Evolutionary conservation across 1,284 basidiomycete species (phyloP), one percentile per base, ranked within the genome.

Genomic region (Boletellus dicymbophilus): DNA sequence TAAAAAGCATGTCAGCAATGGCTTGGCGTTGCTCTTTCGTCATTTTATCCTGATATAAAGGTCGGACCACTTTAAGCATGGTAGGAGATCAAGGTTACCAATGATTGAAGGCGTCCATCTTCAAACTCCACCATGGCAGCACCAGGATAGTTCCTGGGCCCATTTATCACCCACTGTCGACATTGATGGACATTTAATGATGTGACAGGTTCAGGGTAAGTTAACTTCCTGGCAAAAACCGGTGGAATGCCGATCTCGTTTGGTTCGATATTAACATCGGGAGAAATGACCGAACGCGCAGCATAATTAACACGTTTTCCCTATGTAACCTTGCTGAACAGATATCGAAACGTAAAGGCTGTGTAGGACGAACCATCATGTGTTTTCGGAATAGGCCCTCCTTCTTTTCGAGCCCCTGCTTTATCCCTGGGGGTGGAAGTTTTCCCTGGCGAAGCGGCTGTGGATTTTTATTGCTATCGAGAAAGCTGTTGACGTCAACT

Each of bases 271-370:
- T 99, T 99, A 66, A 98, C 93, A 66, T 99, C 97, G 11, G 97
- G 97, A 27, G 97, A 99, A 58, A 99, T 99, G 67, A 99, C 97
- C 15, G 97, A 99, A 58, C 97, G 93, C 28, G 97, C 97, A 37
- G 97, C 95, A 69, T 97, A 98, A 71, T 99, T 99, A 63, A 99
- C 97, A 69, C 97, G 95, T 79, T 99, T 99, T 36, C 97, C 97
- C 93, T 95, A 53, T 20, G 48, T 51, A 16, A 25, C 34, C n/a
- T 54, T 48, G 16, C 39, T 51, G 26, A 51, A 52, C 26, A 27
- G 16, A 18, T 46, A 45, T 46, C 22, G 11, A 51, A 38, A 30
- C 18, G 37, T 27, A 42, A 48, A 36, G 31, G 36, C 15, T 6
- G 34, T 21, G 13, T 41, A 27, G 48, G 40, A 52, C 49, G 48